These are phyloP conservation scores for Geum urbanum DNA, from an alignment of 306 rosid genomes.

Conservation along the genomic window DNA sequence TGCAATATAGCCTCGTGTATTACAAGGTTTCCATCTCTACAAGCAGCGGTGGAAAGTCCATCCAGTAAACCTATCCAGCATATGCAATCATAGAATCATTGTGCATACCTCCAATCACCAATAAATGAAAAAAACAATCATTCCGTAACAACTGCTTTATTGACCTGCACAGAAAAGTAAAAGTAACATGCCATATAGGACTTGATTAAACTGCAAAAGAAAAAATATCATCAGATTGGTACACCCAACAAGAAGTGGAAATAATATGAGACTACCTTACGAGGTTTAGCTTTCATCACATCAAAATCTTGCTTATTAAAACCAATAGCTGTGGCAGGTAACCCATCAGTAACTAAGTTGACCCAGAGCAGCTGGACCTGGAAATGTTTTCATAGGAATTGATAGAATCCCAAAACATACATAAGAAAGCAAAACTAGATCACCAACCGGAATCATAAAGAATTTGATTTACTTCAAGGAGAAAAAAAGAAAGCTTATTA, in stretches of 20 bases:
- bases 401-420: not conserved
- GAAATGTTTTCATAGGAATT: conserved; percentile 11
- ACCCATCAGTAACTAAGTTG: conserved; percentile 93
- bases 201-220: not conserved
- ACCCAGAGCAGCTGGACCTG: conserved; percentile 99
- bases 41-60: not conserved
- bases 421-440: not conserved
- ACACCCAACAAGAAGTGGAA: conserved; percentile 1
- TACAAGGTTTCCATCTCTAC: not conserved
- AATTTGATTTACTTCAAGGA: not conserved
- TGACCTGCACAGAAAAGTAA: conserved; percentile 50
- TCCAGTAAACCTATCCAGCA: conserved; percentile 8
- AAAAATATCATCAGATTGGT: not conserved
- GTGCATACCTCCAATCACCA: conserved; percentile 93
- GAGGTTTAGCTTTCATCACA: conserved; percentile 94
- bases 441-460: not conserved
- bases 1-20: not conserved
- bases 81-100: not conserved
- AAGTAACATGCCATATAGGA: not conserved
- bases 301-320: conserved; percentile 93
- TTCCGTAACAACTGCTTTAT: conserved; percentile 92
- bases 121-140: conserved; percentile 96
- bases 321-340: conserved; percentile 99
- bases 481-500: not conserved
- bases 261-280: conserved; percentile 48